phyloP scores from a whole-genome alignment of 2,329 filamentous ascomycete genomes.

The Aspergillus flavus region DNA sequence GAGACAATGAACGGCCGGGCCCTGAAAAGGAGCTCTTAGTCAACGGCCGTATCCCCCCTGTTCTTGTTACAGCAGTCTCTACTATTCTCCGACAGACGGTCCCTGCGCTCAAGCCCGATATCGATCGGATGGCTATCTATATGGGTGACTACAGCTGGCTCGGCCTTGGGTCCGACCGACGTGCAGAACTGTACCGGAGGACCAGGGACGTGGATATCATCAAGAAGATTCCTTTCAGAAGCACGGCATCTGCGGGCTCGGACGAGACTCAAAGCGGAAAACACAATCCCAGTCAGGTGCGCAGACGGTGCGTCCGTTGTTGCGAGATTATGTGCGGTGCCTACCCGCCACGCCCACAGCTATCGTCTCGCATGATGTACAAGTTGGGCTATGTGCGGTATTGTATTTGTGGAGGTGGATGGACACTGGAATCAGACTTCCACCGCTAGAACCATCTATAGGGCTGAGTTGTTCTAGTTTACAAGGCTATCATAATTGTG shows the following conservation, averaged over 20 bases:
- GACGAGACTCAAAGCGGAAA: constrained; percentile 8
- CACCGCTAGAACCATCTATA: constrained; percentile 11
- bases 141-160: constrained; percentile 73
- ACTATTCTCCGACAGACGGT: constrained; percentile 55
- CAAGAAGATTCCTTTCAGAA: constrained; percentile 49
- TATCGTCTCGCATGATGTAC: constrained; percentile 41
- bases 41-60: constrained; percentile 53
- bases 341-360: constrained; percentile 37
- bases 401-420: constrained; percentile 47
- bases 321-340: constrained; percentile 68
- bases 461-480: constrained; percentile 3
- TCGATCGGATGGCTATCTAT: constrained; percentile 70
- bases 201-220: constrained; percentile 61
- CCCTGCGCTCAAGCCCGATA: constrained; percentile 58
- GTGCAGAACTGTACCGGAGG: constrained; percentile 63
- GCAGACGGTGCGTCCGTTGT: constrained; percentile 62
- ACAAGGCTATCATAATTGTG: neutral
- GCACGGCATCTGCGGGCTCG: neutral
- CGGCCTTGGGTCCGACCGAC: constrained; percentile 63
- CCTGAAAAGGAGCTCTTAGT: constrained; percentile 58
- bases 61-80: constrained; percentile 52
- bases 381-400: constrained; percentile 40
- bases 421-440: constrained; percentile 36
- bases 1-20: constrained; percentile 48
- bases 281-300: constrained; percentile 11